Percentiles rank a stretch among this genome's conserved stretches.
Conservation (phyloP, 139 green algal species). For the Coccomyxa sp. region DNA sequence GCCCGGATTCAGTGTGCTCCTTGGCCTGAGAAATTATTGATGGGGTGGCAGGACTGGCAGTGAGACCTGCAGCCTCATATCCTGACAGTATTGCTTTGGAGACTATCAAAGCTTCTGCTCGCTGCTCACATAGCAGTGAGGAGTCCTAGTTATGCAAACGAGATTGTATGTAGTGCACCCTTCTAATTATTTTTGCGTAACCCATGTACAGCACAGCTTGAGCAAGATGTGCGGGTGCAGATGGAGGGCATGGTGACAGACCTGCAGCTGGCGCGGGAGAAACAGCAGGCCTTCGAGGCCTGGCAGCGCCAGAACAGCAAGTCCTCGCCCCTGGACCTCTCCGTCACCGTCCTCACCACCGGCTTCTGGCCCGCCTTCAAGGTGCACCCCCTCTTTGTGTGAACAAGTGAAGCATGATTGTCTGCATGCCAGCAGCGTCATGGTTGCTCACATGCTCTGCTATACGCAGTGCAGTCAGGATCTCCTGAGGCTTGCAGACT, state of each 20-base stretch:
- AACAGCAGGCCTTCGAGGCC: slow-evolving; percentile 79
- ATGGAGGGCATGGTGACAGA: slow-evolving; percentile 80
- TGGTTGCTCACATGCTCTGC: too few relatives aligned
- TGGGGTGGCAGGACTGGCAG: neutral
- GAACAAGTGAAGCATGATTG: neutral
- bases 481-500: slow-evolving; percentile 48
- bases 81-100: too few relatives aligned
- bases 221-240: slow-evolving; percentile 9
- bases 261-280: slow-evolving; percentile 78
- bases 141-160: too few relatives aligned
- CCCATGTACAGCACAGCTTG: too few relatives aligned
- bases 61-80: too few relatives aligned
- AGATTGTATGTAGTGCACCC: too few relatives aligned
- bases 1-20: neutral
- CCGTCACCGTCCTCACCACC: slow-evolving; percentile 88
- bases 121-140: too few relatives aligned
- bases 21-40: neutral
- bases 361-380: slow-evolving; percentile 88
- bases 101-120: too few relatives aligned
- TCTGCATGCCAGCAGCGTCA: too few relatives aligned
- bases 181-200: too few relatives aligned
- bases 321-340: slow-evolving; percentile 72
- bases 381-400: slow-evolving; percentile 11
- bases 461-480: neutral
- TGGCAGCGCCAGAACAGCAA: slow-evolving; percentile 53